Evolutionary conservation across 148 eudicot species (phyloP).

Genomic region (Rhododendron ferrugineum): DNA sequence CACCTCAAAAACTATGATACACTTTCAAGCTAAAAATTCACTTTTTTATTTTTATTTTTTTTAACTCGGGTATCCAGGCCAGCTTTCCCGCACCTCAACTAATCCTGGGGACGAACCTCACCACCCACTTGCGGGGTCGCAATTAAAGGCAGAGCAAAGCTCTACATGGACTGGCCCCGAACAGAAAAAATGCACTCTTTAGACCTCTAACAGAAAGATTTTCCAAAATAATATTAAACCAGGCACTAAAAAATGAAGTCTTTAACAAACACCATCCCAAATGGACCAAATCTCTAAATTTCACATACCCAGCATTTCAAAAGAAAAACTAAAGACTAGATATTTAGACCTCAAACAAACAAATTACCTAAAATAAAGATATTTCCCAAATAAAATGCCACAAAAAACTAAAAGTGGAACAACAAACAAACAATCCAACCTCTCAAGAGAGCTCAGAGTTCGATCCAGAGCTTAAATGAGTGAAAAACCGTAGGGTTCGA

Average conservation of each 20-base stretch:
- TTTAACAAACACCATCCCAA: conserved; percentile 1
- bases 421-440: background rate
- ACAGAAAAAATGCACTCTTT: background rate
- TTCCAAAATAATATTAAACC: background rate
- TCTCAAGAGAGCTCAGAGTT: background rate
- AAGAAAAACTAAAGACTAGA: conserved; percentile 19
- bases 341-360: background rate
- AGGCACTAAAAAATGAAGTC: background rate
- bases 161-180: no score
- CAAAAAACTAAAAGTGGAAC: background rate
- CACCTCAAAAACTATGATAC: background rate
- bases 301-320: background rate
- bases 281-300: conserved; percentile 19
- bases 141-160: no score
- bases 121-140: no score
- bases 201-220: background rate
- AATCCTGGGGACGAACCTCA: no score
- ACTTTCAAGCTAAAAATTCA: background rate
- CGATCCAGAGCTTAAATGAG: conserved; percentile 8
- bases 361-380: background rate
- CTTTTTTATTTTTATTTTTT: background rate
- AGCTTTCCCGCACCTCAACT: no score
- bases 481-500: background rate
- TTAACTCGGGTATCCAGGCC: no score
- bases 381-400: background rate